Base-by-base conservation (phyloP, 116 monocot genomes). In the Trichopus zeylanicus region DNA sequence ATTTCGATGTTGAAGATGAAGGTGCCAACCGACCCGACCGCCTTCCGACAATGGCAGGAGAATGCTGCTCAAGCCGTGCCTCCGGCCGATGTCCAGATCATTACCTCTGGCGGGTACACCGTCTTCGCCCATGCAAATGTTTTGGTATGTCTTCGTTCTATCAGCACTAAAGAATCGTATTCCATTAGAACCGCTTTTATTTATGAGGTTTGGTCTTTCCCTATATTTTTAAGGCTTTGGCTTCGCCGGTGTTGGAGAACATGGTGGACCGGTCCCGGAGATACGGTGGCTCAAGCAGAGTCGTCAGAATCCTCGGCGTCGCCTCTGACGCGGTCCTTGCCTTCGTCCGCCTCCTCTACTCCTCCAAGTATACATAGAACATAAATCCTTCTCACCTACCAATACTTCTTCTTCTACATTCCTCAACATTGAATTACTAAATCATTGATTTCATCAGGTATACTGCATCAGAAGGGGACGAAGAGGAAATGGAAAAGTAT, bases 321-420 rank as follows among this genome's bases (percentile, higher is more conserved):
- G 72, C 87, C 33, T 77, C 55, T 67, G 73, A 84, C 24, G 83
- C 81, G 10, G 90, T 90, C 7, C 23, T 70, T 48, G 76, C 72
- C 32, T 95, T 95, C 64, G 24, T 95, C 31, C 60, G 70, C 11
- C 67, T 81, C 59, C 72, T 95, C 63, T 87, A 90, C 62, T 62
- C 73, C 7, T 51, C 47, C 57, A 35, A 46, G 47, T 73, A 39
- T 16, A 55, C 9, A n/a, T n/a, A n/a, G n/a, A 0, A 15, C 29
- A 4, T 28, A 5, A 35, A 31, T 1, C n/a, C n/a, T n/a, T n/a
- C n/a, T n/a, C n/a, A n/a, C n/a, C n/a, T n/a, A n/a, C n/a, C n/a
- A n/a, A n/a, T n/a, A n/a, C n/a, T n/a, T n/a, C n/a, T n/a, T n/a
- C n/a, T n/a, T n/a, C n/a, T n/a, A n/a, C n/a, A n/a, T n/a, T n/a